phyloP scores from a whole-genome alignment of 805 yeast genomes.

The Candida stauntonica region DNA sequence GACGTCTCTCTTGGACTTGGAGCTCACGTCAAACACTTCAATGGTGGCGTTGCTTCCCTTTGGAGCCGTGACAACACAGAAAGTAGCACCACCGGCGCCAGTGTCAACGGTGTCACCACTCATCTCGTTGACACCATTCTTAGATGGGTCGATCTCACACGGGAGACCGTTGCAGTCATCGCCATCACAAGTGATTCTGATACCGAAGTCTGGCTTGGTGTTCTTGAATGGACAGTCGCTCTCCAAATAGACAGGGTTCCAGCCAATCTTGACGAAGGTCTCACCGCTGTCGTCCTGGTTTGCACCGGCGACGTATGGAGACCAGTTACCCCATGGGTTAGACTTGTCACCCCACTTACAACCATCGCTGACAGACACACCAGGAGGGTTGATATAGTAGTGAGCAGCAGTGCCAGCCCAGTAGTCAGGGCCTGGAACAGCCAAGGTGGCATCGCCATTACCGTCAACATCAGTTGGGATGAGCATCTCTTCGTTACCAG shows the following conservation, averaged over 20 bases:
- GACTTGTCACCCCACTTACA: conserved; percentile 78
- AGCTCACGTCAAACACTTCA: conserved; percentile 54
- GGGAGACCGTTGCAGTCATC: conserved; percentile 67
- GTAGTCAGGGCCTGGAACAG: conserved; percentile 82
- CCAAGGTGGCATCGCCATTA: conserved; percentile 48
- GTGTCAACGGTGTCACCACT: conserved; percentile 35
- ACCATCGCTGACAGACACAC: conserved; percentile 68
- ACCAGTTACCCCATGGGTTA: conserved; percentile 82
- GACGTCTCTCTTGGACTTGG: conserved; percentile 8
- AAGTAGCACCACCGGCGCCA: conserved; percentile 68
- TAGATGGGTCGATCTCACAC: conserved; percentile 79
- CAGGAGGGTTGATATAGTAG: conserved; percentile 80
- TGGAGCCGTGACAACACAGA: conserved; percentile 78
- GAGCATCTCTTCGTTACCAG: conserved; percentile 93
- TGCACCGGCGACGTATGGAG: conserved; percentile 92
- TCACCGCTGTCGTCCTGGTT: conserved; percentile 66
- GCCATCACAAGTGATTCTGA: conserved; percentile 70
- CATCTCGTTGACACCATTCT: conserved; percentile 53
- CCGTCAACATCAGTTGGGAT: conserved; percentile 72
- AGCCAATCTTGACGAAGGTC: conserved; percentile 81
- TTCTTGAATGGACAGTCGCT: conserved; percentile 48
- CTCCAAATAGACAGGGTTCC: conserved; percentile 85
- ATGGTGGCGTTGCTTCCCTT: conserved; percentile 60
- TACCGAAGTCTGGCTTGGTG: conserved; percentile 61
- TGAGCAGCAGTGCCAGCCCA: conserved; percentile 88